Evolutionary conservation across 768 basidiomycete species (phyloP).

Genomic region (Phanerochaete sordida): DNA sequence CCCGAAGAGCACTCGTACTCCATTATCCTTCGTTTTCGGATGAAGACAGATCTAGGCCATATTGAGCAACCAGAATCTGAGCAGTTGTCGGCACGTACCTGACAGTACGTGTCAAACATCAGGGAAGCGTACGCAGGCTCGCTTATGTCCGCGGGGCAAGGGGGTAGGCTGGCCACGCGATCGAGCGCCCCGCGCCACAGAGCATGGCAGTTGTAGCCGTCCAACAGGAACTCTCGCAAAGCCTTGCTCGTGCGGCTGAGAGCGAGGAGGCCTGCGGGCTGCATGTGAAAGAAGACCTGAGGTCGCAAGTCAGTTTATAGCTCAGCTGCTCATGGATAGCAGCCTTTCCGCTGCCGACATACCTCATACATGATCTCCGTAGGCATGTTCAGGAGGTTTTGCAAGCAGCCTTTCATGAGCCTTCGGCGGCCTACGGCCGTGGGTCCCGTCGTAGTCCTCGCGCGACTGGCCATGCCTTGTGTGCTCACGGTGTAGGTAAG

Average conservation of each 20-base stretch:
- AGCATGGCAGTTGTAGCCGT: neutral
- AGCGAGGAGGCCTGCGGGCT: constrained; percentile 28
- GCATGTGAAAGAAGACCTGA: constrained; percentile 28
- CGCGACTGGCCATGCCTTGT: too few relatives aligned
- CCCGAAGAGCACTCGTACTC: too few relatives aligned
- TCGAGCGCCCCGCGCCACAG: constrained; percentile 3
- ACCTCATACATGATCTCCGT: constrained; percentile 4
- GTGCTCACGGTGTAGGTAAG: too few relatives aligned
- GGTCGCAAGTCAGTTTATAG: neutral
- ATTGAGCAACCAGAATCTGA: too few relatives aligned
- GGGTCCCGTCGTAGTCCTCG: too few relatives aligned
- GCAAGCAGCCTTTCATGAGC: too few relatives aligned
- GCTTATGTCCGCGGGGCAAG: constrained; percentile 6
- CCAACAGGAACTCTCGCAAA: constrained; percentile 24
- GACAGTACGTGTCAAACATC: constrained; percentile 7
- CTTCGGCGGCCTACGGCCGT: too few relatives aligned
- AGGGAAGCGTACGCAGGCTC: constrained; percentile 8
- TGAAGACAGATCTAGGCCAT: too few relatives aligned
- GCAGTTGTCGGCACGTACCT: neutral
- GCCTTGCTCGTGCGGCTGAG: constrained; percentile 26
- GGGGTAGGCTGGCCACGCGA: neutral
- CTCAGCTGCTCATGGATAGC: too few relatives aligned
- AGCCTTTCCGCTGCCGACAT: neutral
- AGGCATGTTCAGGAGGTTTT: neutral
- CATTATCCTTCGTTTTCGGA: too few relatives aligned